These are phyloP conservation scores for Leccinellum rugosiceps DNA, from an alignment of 768 basidiomycete species.

Conservation along the genomic window DNA sequence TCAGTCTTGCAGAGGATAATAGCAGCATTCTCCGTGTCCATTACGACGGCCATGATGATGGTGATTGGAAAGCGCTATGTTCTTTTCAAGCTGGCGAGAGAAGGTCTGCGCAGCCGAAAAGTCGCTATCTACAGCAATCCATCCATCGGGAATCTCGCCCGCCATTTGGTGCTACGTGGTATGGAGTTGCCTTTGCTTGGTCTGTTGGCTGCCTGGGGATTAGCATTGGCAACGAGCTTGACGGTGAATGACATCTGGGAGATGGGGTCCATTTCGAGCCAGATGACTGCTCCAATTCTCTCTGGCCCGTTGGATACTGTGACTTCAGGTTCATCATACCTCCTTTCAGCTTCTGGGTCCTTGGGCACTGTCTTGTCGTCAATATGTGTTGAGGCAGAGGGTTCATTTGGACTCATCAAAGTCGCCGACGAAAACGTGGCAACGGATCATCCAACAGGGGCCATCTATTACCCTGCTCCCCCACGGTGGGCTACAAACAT, in stretches of 20 bases:
- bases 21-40: conserved; percentile 8
- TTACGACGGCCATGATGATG: conserved; percentile 16
- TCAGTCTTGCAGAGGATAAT: conserved; percentile 8
- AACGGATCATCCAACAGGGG: background rate
- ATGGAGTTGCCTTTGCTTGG: conserved; percentile 9
- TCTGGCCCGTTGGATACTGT: conserved; percentile 4
- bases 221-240: conserved; percentile 13
- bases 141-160: conserved; percentile 10
- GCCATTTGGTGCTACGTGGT: conserved; percentile 1
- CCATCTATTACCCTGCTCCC: conserved; percentile 14
- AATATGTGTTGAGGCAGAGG: background rate
- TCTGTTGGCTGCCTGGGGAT: conserved; percentile 8
- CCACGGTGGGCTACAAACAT: background rate
- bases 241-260: conserved; percentile 9
- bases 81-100: conserved; percentile 9
- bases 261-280: background rate
- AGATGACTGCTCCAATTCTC: background rate
- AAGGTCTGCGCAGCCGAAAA: conserved; percentile 10
- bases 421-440: background rate
- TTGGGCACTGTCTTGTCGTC: conserved; percentile 2
- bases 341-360: background rate
- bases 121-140: conserved; percentile 11
- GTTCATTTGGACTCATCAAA: conserved; percentile 9
- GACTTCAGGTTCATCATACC: background rate
- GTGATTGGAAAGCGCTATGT: conserved; percentile 16